Base-by-base conservation (phyloP, 345 rosid genomes). In the Ricinus communis region DNA sequence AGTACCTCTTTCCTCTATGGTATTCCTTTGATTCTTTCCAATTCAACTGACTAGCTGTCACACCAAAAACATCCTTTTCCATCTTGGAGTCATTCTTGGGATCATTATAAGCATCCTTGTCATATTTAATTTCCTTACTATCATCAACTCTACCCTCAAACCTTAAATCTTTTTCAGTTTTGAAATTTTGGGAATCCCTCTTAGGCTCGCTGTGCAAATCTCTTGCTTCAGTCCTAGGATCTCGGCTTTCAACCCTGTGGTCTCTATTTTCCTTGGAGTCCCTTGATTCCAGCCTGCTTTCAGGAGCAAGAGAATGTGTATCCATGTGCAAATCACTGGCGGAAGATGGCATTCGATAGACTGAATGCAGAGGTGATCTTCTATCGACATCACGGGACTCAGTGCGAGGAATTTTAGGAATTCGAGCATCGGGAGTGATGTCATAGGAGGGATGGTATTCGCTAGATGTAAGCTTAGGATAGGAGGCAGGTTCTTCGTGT, bases 11-110 rank as follows among this genome's bases (percentile, higher is more conserved):
- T 52, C 93, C 97, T 70, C 96, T 85, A 72, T 78, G 88, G 74
- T 83, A 83, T 70, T 96, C 99, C 74, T 93, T 93, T 36, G 89
- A 71, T 54, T 93, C 99, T 78, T 91, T 93, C 97, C 98, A 96
- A 71, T 82, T 80, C 77, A 85, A 62, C 68, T 89, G 88, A 73
- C 82, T 53, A 64, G 84, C 71, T 36, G 78, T 77, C 4, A 76
- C 65, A 53, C 74, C 77, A 82, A 85, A 86, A 38, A 84, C 83
- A 12, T 91, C 96, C 70, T 88, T 93, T 69, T 87, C 98, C 43
- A 65, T 69, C 82, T 88, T 89, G 51, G 63, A 13, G 36, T 93
- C 98, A 62, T 65, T 69, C 83, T 89, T 96, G 15, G 68, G 80
- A 65, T 87, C 96, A 62, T 55, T 80, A 68, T 70, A 74, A 52